Percentiles rank a stretch among this genome's conserved stretches.
Conservation (phyloP, 2,329 filamentous ascomycete species). For the Aspergillus neoniger region DNA sequence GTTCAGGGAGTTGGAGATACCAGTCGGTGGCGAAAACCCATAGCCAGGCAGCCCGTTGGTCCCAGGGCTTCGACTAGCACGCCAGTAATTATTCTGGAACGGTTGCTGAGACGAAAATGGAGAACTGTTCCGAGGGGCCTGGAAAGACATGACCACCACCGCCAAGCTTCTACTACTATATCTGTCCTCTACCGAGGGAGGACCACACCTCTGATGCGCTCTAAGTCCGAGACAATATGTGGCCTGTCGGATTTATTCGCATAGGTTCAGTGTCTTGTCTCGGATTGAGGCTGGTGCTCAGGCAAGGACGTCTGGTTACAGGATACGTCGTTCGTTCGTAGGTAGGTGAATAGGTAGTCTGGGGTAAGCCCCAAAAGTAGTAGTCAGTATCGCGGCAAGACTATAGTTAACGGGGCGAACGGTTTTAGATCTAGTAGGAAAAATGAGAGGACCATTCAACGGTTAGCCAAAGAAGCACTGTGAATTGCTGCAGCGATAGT, state of each 20-base stretch:
- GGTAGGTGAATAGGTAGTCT: not conserved
- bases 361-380: not conserved
- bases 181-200: slow-evolving; percentile 2
- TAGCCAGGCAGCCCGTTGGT: slow-evolving; percentile 46
- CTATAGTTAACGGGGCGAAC: not conserved
- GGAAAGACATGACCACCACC: slow-evolving; percentile 53
- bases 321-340: not conserved
- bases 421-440: not conserved
- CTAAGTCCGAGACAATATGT: not conserved
- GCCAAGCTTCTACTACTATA: slow-evolving; percentile 8
- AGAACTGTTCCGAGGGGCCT: slow-evolving; percentile 68
- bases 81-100: slow-evolving; percentile 68
- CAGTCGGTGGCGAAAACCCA: slow-evolving; percentile 42
- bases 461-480: not conserved
- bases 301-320: not conserved
- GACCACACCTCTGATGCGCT: not conserved
- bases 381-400: not conserved
- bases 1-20: slow-evolving; percentile 63
- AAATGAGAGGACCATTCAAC: not conserved
- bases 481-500: not conserved
- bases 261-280: not conserved
- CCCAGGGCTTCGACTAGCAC: slow-evolving; percentile 50
- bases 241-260: not conserved
- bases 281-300: not conserved
- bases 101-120: slow-evolving; percentile 66